Evolutionary conservation across 345 rosid species (phyloP).

Genomic region (Linum usitatissimum): DNA sequence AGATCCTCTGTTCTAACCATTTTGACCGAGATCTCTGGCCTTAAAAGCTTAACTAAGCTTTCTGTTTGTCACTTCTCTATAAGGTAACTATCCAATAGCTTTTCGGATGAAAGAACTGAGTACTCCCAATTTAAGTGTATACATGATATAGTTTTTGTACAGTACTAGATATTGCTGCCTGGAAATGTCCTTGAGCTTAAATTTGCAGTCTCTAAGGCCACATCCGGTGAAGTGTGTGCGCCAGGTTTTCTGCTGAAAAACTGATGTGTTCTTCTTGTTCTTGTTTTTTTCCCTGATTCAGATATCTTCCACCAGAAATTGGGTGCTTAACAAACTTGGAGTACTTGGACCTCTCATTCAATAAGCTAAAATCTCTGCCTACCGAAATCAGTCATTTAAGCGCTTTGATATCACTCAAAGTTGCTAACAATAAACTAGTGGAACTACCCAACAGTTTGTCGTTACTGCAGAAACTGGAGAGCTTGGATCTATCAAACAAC

Average conservation of each 20-base stretch:
- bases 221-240: neutral
- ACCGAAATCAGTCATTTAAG: constrained; percentile 55
- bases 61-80: constrained; percentile 87
- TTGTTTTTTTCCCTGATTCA: constrained; percentile 24
- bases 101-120: neutral
- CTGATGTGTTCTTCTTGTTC: neutral
- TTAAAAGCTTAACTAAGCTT: constrained; percentile 69
- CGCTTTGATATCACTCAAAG: constrained; percentile 59
- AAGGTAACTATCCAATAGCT: constrained; percentile 32
- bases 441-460: constrained; percentile 55
- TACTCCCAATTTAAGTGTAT: too few relatives aligned
- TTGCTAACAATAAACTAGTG: constrained; percentile 73
- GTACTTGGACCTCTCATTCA: constrained; percentile 84
- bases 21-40: constrained; percentile 69
- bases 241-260: neutral
- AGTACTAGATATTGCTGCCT: too few relatives aligned
- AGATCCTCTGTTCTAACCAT: constrained; percentile 63
- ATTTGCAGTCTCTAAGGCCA: neutral
- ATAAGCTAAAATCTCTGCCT: constrained; percentile 79
- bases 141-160: too few relatives aligned
- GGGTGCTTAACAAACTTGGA: constrained; percentile 72
- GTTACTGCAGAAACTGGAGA: constrained; percentile 58
- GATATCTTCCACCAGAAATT: constrained; percentile 92
- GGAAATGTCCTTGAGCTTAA: neutral
- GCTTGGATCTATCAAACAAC: constrained; percentile 74